These are phyloP conservation scores for Prunus mongolica DNA, from an alignment of 306 rosid genomes.

Conservation along the genomic window DNA sequence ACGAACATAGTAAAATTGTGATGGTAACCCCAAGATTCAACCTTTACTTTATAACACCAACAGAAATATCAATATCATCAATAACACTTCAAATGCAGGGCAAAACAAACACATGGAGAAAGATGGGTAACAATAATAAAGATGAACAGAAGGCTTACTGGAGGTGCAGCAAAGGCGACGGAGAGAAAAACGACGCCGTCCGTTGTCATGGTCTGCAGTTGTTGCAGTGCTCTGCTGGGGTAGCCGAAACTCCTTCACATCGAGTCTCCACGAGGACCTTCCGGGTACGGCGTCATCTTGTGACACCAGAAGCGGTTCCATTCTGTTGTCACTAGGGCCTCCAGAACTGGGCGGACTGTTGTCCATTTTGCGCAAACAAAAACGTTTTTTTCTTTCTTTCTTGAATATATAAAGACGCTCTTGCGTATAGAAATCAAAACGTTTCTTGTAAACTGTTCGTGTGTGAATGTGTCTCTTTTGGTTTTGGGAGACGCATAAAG, in stretches of 20 bases:
- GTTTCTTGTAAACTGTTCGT: not conserved
- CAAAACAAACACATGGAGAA: not conserved
- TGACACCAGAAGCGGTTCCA: constrained; percentile 22
- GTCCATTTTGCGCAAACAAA: constrained; percentile 6
- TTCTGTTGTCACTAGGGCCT: constrained; percentile 1
- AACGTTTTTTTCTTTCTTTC: too few species aligned
- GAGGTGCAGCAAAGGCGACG: constrained; percentile 21
- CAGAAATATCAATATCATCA: not conserved
- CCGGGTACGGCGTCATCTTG: constrained; percentile 15
- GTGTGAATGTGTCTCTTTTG: not conserved
- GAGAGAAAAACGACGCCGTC: constrained; percentile 7
- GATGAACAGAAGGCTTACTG: constrained; percentile 10
- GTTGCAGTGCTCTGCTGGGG: not conserved
- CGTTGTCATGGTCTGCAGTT: not conserved
- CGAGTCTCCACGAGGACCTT: constrained; percentile 30
- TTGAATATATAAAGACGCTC: too few species aligned
- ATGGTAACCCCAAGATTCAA: not conserved
- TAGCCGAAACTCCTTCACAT: constrained; percentile 25
- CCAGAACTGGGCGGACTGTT: not conserved
- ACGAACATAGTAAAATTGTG: not conserved
- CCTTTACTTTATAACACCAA: not conserved
- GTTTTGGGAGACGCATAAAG: not conserved
- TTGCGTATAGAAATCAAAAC: not conserved
- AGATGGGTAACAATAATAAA: not conserved
- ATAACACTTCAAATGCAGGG: not conserved